A percentile compares a stretch with the other conserved stretches of the same genome.
These are phyloP conservation scores for Trichoderma parareesei DNA, from an alignment of 495 filamentous ascomycete species.

Conservation along the genomic window DNA sequence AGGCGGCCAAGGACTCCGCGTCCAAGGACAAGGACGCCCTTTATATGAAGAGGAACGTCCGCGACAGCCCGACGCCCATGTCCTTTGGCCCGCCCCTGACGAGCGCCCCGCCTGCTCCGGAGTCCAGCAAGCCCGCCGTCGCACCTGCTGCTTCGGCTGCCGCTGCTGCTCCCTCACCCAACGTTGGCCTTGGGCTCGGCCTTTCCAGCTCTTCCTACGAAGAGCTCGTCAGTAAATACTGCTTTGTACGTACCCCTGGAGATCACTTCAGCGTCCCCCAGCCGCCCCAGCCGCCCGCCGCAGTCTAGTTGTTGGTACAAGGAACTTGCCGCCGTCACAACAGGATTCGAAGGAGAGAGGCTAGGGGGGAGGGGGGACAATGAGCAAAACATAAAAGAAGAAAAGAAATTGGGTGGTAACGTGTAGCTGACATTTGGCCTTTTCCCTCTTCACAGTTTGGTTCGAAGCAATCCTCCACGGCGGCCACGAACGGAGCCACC, in stretches of 20 bases:
- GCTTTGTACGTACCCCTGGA: slow-evolving; percentile 74
- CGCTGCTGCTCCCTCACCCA: slow-evolving; percentile 28
- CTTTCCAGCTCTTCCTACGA: slow-evolving; percentile 81
- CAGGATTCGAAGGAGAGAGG: background rate
- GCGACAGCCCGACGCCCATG: slow-evolving; percentile 20
- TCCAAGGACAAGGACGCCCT: slow-evolving; percentile 43
- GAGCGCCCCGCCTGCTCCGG: slow-evolving; percentile 12
- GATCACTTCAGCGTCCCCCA: slow-evolving; percentile 8
- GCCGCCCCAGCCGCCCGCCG: slow-evolving; percentile 7
- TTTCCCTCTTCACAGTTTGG: slow-evolving; percentile 5
- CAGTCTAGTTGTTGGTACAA: background rate
- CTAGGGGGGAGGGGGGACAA: background rate
- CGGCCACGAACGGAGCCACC: background rate
- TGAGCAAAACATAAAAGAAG: background rate
- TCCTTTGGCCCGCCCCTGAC: slow-evolving; percentile 15
- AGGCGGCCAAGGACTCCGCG: slow-evolving; percentile 48
- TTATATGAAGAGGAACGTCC: slow-evolving; percentile 39
- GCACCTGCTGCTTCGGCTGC: slow-evolving; percentile 15
- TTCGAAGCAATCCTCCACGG: background rate
- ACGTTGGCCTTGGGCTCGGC: slow-evolving; percentile 20
- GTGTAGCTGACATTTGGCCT: slow-evolving; percentile 7
- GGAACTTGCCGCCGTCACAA: background rate
- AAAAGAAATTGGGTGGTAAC: background rate
- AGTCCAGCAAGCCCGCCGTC: slow-evolving; percentile 11
- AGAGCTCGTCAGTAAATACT: slow-evolving; percentile 94